A percentile compares a stretch with the other conserved stretches of the same genome.
Conservation (phyloP, 2,329 filamentous ascomycete species). For the Claviceps humidiphila region DNA sequence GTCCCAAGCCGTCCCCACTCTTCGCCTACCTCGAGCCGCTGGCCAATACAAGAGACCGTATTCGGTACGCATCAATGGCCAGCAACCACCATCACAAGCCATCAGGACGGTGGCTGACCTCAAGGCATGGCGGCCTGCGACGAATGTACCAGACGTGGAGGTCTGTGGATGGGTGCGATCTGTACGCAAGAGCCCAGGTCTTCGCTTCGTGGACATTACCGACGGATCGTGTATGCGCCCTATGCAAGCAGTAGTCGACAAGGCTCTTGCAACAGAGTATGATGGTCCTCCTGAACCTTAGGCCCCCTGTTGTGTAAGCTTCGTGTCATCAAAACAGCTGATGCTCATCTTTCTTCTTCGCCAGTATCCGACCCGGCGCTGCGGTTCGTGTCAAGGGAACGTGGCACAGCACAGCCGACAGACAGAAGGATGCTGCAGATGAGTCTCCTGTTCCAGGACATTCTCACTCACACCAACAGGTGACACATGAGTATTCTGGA, state of each 20-base stretch:
- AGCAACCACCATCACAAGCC: constrained; percentile 14
- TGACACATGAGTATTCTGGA: background rate
- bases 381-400: constrained; percentile 65
- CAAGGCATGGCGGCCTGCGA: constrained; percentile 35
- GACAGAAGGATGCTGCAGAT: background rate
- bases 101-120: constrained; percentile 40
- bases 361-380: constrained; percentile 66
- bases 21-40: background rate
- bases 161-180: constrained; percentile 74
- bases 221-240: constrained; percentile 75
- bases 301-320: constrained; percentile 3
- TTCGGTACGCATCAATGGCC: constrained; percentile 19
- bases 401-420: constrained; percentile 38
- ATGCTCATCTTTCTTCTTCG: background rate
- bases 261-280: constrained; percentile 59
- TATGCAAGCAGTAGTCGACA: constrained; percentile 68
- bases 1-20: background rate
- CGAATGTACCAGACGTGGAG: constrained; percentile 35
- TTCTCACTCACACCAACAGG: constrained; percentile 1
- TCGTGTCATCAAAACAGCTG: background rate
- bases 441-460: constrained; percentile 3
- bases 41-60: constrained; percentile 13
- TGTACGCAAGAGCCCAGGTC: constrained; percentile 71
- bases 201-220: constrained; percentile 71
- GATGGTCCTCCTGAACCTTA: constrained; percentile 19